Conservation (phyloP, 169 alveolate genomes). For the Eimeria sp. region DNA sequence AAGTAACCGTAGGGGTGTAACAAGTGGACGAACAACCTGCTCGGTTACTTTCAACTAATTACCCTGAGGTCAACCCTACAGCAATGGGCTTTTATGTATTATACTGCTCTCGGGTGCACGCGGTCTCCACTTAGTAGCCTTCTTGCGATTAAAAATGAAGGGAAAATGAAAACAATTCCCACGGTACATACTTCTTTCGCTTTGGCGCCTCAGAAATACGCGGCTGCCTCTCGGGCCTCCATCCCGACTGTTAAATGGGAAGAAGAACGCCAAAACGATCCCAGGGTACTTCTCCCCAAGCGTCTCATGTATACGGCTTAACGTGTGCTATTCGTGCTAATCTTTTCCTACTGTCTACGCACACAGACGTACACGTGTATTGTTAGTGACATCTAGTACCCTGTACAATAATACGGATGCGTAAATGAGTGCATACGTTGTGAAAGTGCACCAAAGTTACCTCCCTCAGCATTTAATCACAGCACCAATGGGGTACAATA, state of each 20-base stretch:
- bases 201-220: slow-evolving; percentile 47
- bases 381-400: neutral
- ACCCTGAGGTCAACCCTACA: neutral
- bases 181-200: neutral
- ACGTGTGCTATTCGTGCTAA: neutral
- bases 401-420: neutral
- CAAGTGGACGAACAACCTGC: neutral
- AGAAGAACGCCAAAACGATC: slow-evolving; percentile 23
- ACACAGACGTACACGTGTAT: neutral
- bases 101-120: neutral
- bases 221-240: slow-evolving; percentile 36
- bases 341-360: neutral
- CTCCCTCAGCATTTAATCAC: neutral
- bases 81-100: neutral
- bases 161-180: neutral
- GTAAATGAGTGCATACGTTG: neutral
- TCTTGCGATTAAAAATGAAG: neutral
- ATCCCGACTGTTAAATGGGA: neutral
- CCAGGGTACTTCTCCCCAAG: slow-evolving; percentile 12
- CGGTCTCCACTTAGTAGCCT: neutral
- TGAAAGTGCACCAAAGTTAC: neutral
- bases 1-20: neutral
- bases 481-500: neutral
- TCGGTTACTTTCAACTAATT: neutral
- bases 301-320: neutral